Percentiles rank a stretch among this genome's conserved stretches.
Conservation (phyloP, 2,329 filamentous ascomycete genomes). For the Onygena corvina region DNA sequence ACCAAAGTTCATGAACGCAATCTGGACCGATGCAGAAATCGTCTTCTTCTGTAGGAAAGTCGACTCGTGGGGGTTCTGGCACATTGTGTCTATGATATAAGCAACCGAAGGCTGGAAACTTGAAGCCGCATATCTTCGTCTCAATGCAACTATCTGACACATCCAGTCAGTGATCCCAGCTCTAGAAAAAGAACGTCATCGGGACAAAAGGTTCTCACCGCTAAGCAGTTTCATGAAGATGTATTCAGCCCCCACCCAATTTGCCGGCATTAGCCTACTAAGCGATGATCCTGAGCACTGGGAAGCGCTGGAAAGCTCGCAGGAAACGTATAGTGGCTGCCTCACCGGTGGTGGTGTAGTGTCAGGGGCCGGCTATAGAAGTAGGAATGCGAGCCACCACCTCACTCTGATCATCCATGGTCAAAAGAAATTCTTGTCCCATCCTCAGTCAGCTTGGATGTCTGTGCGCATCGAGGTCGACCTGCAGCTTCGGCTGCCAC, state of each 20-base stretch:
- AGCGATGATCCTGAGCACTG: constrained; percentile 28
- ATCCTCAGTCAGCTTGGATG: constrained; percentile 23
- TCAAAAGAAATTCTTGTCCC: constrained; percentile 20
- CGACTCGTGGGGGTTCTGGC: constrained; percentile 14
- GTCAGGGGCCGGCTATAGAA: constrained; percentile 20
- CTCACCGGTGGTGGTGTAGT: constrained; percentile 27
- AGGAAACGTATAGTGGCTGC: constrained; percentile 29
- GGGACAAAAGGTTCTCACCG: constrained; percentile 24
- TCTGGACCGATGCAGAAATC: constrained; percentile 23
- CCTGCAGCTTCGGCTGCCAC: constrained; percentile 13
- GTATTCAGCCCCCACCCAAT: constrained; percentile 31
- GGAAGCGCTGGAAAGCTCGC: constrained; percentile 22
- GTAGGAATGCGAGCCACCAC: constrained; percentile 21
- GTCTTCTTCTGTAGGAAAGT: constrained; percentile 15
- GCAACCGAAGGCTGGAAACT: constrained; percentile 22
- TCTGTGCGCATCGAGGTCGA: constrained; percentile 13
- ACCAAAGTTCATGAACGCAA: constrained; percentile 22
- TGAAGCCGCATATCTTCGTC: constrained; percentile 19
- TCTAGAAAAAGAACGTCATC: constrained; percentile 21
- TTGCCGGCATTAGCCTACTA: constrained; percentile 29
- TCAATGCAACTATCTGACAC: constrained; percentile 12
- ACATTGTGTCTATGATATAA: constrained; percentile 18
- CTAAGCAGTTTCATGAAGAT: constrained; percentile 34
- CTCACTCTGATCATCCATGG: constrained; percentile 17
- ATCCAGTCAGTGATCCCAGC: constrained; percentile 24